These are phyloP conservation scores for Ascochyta koolunga DNA, from an alignment of 2,329 filamentous ascomycete species.

Conservation along the genomic window DNA sequence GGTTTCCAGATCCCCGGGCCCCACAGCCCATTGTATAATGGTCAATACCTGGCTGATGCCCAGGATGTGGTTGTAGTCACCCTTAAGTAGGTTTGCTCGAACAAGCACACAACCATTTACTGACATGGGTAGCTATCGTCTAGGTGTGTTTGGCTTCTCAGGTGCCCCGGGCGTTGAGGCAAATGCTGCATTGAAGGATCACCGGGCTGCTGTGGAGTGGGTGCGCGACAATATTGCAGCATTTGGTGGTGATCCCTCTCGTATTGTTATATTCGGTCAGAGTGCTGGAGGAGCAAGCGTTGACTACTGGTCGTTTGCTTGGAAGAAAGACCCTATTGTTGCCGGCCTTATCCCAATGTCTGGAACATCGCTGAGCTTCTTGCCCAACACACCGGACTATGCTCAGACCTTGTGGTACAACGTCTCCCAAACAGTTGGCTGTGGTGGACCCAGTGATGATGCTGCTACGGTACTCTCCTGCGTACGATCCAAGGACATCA, in stretches of 20 bases:
- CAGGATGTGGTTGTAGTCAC: conserved; percentile 43
- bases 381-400: conserved; percentile 33
- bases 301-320: conserved; percentile 59
- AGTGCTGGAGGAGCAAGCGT: conserved; percentile 49
- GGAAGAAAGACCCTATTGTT: conserved; percentile 56
- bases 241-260: conserved; percentile 49
- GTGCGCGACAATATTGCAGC: conserved; percentile 48
- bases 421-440: conserved; percentile 48
- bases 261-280: conserved; percentile 50
- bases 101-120: too few species aligned
- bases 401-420: conserved; percentile 42
- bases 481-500: conserved; percentile 40
- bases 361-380: conserved; percentile 50
- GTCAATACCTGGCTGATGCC: conserved; percentile 34
- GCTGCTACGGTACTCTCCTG: conserved; percentile 42
- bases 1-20: conserved; percentile 34
- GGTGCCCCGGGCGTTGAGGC: conserved; percentile 42
- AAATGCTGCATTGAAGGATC: conserved; percentile 46
- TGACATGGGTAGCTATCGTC: conserved; percentile 38
- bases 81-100: conserved; percentile 22
- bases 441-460: conserved; percentile 33
- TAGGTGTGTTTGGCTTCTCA: conserved; percentile 50
- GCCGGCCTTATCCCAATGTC: conserved; percentile 56
- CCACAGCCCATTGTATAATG: conserved; percentile 35
- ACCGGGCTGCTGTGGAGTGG: conserved; percentile 46